Conservation (phyloP, 306 rosid genomes). For the Cucurbita pepo region DNA sequence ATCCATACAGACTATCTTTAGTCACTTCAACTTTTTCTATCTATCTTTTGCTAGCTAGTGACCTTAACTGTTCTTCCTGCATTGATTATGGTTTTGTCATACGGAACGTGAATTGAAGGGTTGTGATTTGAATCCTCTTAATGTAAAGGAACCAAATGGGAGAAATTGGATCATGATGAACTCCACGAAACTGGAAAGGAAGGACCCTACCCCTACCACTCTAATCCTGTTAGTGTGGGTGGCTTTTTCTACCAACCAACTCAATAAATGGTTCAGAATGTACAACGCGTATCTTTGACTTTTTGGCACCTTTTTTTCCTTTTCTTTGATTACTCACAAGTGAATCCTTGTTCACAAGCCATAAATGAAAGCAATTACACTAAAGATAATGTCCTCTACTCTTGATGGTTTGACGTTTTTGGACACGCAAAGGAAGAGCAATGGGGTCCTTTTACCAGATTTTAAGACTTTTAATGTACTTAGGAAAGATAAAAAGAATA, state of each 20-base stretch:
- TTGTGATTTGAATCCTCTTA: background rate
- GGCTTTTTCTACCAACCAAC: slow-evolving; percentile 3
- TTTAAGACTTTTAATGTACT: background rate
- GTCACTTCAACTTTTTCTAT: background rate
- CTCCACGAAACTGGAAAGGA: slow-evolving; percentile 3
- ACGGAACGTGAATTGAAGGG: background rate
- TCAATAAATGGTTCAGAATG: slow-evolving; percentile 1
- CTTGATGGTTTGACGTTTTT: background rate
- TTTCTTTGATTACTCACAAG: background rate
- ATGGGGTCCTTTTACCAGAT: background rate
- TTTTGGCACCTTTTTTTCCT: background rate
- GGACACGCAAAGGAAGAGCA: background rate
- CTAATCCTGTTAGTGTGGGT: background rate
- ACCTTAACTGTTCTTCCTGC: background rate
- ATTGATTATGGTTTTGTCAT: background rate
- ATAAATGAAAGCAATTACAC: background rate
- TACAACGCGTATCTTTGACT: background rate
- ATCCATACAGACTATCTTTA: background rate
- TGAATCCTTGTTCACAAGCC: background rate
- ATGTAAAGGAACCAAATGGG: background rate
- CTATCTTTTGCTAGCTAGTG: background rate
- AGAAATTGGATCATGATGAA: background rate
- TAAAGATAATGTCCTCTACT: background rate
- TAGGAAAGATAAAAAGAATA: background rate
- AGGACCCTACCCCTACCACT: background rate